phyloP scores from a whole-genome alignment of 768 basidiomycete genomes.

The Glaciozyma martinii region DNA sequence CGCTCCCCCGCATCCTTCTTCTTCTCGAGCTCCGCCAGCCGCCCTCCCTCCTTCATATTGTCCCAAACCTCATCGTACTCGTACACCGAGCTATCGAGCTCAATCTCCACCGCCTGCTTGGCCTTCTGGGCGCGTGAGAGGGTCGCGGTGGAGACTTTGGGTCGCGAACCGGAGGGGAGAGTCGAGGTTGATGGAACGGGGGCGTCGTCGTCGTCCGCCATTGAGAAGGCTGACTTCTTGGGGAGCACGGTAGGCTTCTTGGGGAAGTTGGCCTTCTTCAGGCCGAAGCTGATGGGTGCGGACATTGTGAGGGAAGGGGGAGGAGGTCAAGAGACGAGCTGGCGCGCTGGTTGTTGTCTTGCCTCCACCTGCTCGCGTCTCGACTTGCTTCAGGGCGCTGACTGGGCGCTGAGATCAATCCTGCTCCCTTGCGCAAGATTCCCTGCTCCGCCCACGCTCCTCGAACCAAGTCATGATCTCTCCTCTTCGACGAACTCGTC shows the following conservation, averaged over 20 bases:
- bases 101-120: constrained; percentile 67
- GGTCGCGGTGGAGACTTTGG: constrained; percentile 17
- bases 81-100: constrained; percentile 71
- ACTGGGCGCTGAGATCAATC: background rate
- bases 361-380: background rate
- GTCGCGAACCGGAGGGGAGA: background rate
- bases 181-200: background rate
- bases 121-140: constrained; percentile 35
- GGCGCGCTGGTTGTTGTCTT: background rate
- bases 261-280: constrained; percentile 41
- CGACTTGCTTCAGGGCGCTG: background rate
- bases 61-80: constrained; percentile 97
- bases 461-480: too few relatives aligned
- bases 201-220: constrained; percentile 41
- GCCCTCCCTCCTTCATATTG: constrained; percentile 80
- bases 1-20: constrained; percentile 66
- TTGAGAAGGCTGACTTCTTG: constrained; percentile 43
- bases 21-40: constrained; percentile 61
- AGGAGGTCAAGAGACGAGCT: background rate
- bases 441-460: too few relatives aligned
- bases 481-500: too few relatives aligned
- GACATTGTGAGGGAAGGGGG: constrained; percentile 10
- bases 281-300: constrained; percentile 75
- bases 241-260: constrained; percentile 50
- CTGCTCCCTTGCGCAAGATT: too few relatives aligned